Base-by-base conservation (phyloP, 371 early-diverging fungal genomes). In the Mucor plumbeus region DNA sequence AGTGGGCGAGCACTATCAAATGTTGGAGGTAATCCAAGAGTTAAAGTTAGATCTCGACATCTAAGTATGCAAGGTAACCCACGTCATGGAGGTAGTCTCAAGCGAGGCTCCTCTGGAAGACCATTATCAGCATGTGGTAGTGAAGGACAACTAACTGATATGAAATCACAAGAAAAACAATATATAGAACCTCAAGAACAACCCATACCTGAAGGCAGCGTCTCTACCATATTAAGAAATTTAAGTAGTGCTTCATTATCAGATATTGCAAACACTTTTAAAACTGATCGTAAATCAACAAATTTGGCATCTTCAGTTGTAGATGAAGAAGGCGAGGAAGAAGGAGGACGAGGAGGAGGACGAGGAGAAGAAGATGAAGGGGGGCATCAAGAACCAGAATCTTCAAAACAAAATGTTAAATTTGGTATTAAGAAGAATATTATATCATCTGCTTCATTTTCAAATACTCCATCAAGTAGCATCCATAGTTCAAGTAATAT, bases 361-460 rank as follows among this genome's bases (percentile, higher is more conserved):
- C 38, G 73, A 70, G 6, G 35, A 34, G 67, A 70, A 39, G 73
- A 71, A 5, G 36, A 35, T 13, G 39, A 10, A 17, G 74, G 47
- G 9, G 74, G 69, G 17, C 65, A 67, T 38, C 7, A 36, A 39
- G 36, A 21, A 21, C 43, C 8, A 15, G 36, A 53, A 11, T 10
- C 17, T 10, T 11, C 31, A 4, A 70, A 59, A 11, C 60, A 44
- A 9, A 74, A 64, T 31, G 48, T 66, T 8, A 81, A 81, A 58
- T 77, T 79, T 70, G 77, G 78, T 0, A 74, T 77, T 13, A 77
- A 77, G 33, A 75, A 71, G 43, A 73, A 68, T 34, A 71, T 74
- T 21, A 76, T 74, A 7, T 78, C 81, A 0, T 65, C 73, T 4
- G 31, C 74, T 13, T 73, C 79, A 0, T 78, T 73, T 68, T 79